phyloP scores from a whole-genome alignment of 257 asterid species.

The Henckelia pumila region DNA sequence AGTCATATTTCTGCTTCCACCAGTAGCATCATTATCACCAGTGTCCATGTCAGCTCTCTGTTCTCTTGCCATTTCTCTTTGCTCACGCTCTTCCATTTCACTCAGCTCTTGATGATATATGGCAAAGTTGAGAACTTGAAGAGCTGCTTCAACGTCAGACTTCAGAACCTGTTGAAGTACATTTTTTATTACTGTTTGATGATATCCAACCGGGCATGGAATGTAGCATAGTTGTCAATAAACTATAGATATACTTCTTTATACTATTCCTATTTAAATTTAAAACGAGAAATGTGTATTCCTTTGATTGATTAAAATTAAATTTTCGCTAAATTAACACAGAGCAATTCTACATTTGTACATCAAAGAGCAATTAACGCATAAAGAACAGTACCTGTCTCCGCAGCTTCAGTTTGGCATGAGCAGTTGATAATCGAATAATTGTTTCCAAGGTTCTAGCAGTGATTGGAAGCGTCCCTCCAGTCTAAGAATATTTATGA shows the following conservation, averaged over 20 bases:
- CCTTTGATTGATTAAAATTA: constrained; percentile 1
- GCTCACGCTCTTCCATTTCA: constrained; percentile 96
- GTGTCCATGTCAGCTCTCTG: constrained; percentile 44
- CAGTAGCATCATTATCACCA: constrained; percentile 36
- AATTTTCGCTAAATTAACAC: not conserved
- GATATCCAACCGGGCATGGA: constrained; percentile 10
- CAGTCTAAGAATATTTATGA: constrained; percentile 46
- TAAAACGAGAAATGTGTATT: not conserved
- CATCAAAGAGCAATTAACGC: not conserved
- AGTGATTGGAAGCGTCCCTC: constrained; percentile 96
- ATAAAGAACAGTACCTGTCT: constrained; percentile 55
- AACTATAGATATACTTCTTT: not conserved
- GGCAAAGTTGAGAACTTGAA: constrained; percentile 91
- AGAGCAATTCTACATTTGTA: not conserved
- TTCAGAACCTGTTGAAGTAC: constrained; percentile 59
- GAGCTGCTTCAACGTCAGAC: constrained; percentile 84
- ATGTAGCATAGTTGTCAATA: not conserved
- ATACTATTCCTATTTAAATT: not conserved
- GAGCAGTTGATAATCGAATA: constrained; percentile 93
- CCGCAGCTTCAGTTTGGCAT: constrained; percentile 85
- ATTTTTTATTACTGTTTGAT: constrained; percentile 8
- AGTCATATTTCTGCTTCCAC: constrained; percentile 26
- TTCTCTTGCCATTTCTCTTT: constrained; percentile 55
- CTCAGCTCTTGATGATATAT: constrained; percentile 96
- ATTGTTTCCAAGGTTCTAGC: constrained; percentile 97